Conservation (phyloP, 345 rosid species). For the Arabis hirsuta region DNA sequence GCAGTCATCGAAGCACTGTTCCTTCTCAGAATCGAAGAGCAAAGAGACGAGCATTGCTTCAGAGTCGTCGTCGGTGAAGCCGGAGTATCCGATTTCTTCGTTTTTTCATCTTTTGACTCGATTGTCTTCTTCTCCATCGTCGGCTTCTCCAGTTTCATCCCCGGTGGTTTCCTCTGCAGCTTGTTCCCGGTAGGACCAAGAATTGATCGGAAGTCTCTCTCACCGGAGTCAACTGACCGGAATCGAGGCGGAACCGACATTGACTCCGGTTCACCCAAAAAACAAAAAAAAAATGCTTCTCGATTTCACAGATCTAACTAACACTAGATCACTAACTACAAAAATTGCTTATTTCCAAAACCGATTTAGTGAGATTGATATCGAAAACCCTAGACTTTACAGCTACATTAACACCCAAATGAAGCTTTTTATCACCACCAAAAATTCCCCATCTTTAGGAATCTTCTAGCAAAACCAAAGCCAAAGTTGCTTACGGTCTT, state of each 20-base stretch:
- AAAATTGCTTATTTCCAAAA: not conserved
- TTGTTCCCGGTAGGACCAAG: conserved; percentile 69
- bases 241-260: conserved; percentile 69
- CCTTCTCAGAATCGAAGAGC: conserved; percentile 49
- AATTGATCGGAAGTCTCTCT: conserved; percentile 55
- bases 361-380: conserved; percentile 1
- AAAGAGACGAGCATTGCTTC: conserved; percentile 46
- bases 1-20: conserved; percentile 56
- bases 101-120: conserved; percentile 49
- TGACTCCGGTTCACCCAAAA: conserved; percentile 25
- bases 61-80: conserved; percentile 40
- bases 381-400: conserved; percentile 22
- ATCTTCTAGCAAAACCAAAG: conserved; percentile 25
- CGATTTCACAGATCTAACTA: conserved; percentile 36
- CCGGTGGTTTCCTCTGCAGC: conserved; percentile 48
- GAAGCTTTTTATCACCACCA: conserved; percentile 1
- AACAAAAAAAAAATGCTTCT: not conserved
- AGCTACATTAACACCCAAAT: conserved; percentile 33
- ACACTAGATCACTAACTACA: conserved; percentile 19
- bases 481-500: conserved; percentile 27
- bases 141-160: conserved; percentile 51
- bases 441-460: conserved; percentile 18
- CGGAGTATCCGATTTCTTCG: conserved; percentile 35
- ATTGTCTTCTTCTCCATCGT: conserved; percentile 29
- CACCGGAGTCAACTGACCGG: conserved; percentile 53